Evolutionary conservation across 1,284 basidiomycete genomes (phyloP), one percentile per base, ranked within the genome.

Genomic region (Ustilago bromivora): DNA sequence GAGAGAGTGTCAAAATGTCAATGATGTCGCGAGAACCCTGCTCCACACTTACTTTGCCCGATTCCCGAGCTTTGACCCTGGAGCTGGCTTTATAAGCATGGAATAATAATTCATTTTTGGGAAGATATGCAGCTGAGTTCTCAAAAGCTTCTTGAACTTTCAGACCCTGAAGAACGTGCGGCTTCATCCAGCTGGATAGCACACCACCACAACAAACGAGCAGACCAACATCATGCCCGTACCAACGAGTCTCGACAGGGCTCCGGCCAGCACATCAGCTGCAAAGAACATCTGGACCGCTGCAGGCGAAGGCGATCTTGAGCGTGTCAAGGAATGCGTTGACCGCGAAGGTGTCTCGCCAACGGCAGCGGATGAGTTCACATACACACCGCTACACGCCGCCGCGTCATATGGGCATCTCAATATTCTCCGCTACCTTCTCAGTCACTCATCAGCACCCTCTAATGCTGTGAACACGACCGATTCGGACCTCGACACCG

Each of bases 211-310:
- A 17, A 10, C 41, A 55, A 34, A 23, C 19, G 34, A 46, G 56
- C 23, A 28, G n/a, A 9, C 5, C 19, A n/a, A 7, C 34, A 54
- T 19, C 9, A 78, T 78, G 76, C 76, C 76, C 13, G 76, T 78
- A 35, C 65, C 76, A 32, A 78, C 76, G 31, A 53, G 36, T 7
- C 57, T 67, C 41, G 55, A 62, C 46, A 58, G 61, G 10, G 17
- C 51, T 9, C 49, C 59, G 2, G 28, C 56, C 34, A 47, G 54
- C 34, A 35, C 60, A 15, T 53, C 63, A 1, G 36, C 61, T 2
- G 58, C 63, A 9, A 72, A 82, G 46, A 86, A 86, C 69, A 81
- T 86, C 63, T 86, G 84, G 84, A 71, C 84, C 23, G 84, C 84
- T 1, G 84, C 83, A 1, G 81, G 77, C 23, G 84, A 86, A 56